These are phyloP conservation scores for Suillus subaureus DNA, from an alignment of 768 basidiomycete genomes.

Conservation along the genomic window DNA sequence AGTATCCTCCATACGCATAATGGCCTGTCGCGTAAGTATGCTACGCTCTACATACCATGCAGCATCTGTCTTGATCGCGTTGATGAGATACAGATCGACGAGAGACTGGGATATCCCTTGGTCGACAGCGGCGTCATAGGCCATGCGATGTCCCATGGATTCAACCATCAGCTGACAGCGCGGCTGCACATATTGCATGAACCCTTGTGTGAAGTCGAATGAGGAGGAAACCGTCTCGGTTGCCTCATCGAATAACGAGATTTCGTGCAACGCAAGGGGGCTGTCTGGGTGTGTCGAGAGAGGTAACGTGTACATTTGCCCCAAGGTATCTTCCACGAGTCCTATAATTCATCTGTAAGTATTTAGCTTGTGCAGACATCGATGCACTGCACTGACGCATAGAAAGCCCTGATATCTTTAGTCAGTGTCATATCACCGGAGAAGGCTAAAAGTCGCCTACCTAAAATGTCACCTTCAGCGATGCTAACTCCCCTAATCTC, in stretches of 20 bases:
- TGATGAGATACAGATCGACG: not conserved
- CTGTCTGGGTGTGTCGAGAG: slow-evolving; percentile 13
- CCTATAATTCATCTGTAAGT: slow-evolving; percentile 20
- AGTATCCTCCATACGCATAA: not conserved
- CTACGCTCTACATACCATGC: slow-evolving; percentile 3
- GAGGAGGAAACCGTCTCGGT: slow-evolving; percentile 6
- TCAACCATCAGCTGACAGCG: slow-evolving; percentile 27
- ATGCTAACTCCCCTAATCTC: slow-evolving; percentile 42
- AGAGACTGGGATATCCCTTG: not conserved
- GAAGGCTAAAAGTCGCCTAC: slow-evolving; percentile 23
- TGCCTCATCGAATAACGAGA: slow-evolving; percentile 13
- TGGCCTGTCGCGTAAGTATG: not conserved
- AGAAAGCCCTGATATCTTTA: slow-evolving; percentile 17
- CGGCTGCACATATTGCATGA: slow-evolving; percentile 24
- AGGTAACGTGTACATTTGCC: slow-evolving; percentile 21
- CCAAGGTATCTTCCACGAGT: slow-evolving; percentile 30
- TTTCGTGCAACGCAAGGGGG: slow-evolving; percentile 27
- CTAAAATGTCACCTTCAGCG: slow-evolving; percentile 48
- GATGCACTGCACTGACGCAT: slow-evolving; percentile 20
- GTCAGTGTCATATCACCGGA: not conserved
- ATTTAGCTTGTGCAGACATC: not conserved
- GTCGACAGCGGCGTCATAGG: slow-evolving; percentile 29
- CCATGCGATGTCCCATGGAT: slow-evolving; percentile 32
- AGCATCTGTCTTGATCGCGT: not conserved
- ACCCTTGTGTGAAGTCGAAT: slow-evolving; percentile 19